phyloP scores from a whole-genome alignment of 768 basidiomycete genomes.

The Coprinopsis sp. region DNA sequence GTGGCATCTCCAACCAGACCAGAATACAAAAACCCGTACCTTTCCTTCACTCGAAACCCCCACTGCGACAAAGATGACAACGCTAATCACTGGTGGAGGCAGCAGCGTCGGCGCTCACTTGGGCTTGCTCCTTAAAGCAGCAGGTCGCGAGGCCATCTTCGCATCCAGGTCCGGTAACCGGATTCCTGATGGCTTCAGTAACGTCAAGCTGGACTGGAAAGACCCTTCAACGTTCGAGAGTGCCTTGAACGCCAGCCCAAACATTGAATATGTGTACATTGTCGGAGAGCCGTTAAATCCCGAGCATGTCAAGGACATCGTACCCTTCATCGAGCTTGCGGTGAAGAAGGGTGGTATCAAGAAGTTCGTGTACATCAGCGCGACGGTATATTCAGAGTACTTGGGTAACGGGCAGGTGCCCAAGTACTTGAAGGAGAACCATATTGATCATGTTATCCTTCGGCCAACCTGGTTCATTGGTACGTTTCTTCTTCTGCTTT shows the following conservation, averaged over 20 bases:
- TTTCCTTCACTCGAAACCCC: no score
- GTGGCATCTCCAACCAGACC: no score
- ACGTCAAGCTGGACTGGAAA: constrained; percentile 30
- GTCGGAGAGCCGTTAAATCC: constrained; percentile 19
- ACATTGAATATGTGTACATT: constrained; percentile 29
- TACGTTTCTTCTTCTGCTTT: constrained; percentile 9
- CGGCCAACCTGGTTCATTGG: constrained; percentile 36
- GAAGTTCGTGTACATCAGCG: constrained; percentile 23
- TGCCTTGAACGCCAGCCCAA: neutral
- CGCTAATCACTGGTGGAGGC: constrained; percentile 23
- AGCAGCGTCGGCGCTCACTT: constrained; percentile 18
- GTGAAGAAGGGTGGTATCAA: constrained; percentile 19
- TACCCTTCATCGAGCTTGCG: constrained; percentile 21
- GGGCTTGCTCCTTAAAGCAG: constrained; percentile 15
- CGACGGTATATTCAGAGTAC: neutral
- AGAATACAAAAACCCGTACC: no score
- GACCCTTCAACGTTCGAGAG: constrained; percentile 19
- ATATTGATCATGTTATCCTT: constrained; percentile 29
- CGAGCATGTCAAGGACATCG: constrained; percentile 17
- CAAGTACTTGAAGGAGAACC: constrained; percentile 26
- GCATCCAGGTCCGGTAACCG: constrained; percentile 16
- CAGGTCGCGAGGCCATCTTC: constrained; percentile 15
- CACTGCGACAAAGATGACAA: constrained; percentile 16
- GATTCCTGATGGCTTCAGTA: constrained; percentile 16
- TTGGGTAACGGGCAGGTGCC: constrained; percentile 24